Base-by-base conservation (phyloP, 2,329 filamentous ascomycete genomes). In the Phaeosphaeria sp. region DNA sequence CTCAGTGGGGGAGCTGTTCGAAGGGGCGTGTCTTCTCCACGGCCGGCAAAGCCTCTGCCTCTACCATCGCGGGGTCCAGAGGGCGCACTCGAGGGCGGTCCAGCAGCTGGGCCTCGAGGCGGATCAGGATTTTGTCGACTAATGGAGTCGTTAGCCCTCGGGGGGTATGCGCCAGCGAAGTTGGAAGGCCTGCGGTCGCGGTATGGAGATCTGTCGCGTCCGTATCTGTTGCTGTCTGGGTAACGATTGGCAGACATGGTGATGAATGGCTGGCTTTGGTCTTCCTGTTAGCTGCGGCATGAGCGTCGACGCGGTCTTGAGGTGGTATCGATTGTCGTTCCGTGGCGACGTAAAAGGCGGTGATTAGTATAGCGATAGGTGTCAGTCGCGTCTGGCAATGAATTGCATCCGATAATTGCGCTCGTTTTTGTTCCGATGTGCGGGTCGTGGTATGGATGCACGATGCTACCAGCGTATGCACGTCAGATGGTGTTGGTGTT, bases 141-240 rank as follows among this genome's bases (percentile, higher is more conserved):
- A 53, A 51, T 70, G 9, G 52, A 44, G 20, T 77, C 73, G 60
- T 77, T 80, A 51, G 76, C 77, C 51, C 78, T 77, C 33, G 84
- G 82, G 55, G 82, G 81, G 69, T 86, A 88, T 30, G 81, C 76
- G 59, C 86, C 81, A 48, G 79, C 81, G 68, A 89, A 87, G 52
- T 82, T 86, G n/a, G 88, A 88, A 50, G 89, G 86, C 55, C 91
- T 86, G 56, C 74, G 64, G 73, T 93, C 91, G 63, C 83, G 83
- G 68, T 92, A 92, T 20, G 79, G 79, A 39, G 79, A 78, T 53
- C 77, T 74, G 63, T 79, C 80, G 66, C 80, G 79, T 55, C 79
- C 67, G 60, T 74, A 77, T 66, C 74, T 65, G 68, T 60, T 71
- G 64, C 63, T 74, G 65, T 75, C 73, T 53, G 69, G 68, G 59